Evolutionary conservation across 345 rosid species (phyloP), one percentile per base, ranked within the genome.

Genomic region (Citrus hindsii): DNA sequence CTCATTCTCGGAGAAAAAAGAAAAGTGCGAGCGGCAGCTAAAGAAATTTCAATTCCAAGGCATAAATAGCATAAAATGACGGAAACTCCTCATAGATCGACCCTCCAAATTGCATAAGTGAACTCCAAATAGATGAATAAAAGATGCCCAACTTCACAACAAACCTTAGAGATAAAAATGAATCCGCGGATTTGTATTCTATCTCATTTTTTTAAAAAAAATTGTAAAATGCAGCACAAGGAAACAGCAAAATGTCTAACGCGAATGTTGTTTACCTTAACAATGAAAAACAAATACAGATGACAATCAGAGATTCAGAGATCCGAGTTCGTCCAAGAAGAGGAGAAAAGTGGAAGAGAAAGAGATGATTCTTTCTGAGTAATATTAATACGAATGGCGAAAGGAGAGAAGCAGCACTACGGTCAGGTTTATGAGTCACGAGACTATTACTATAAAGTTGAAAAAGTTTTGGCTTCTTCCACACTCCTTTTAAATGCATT

Each of bases 391-490:
- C 51, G 51, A 3, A 12, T 46, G 51, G 51, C 51, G 7, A 18
- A 6, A 19, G 22, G 58, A 38, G 22, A 28, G 5, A 12, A 5
- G 7, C 61, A 30, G 70, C 51, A 46, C 18, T 13, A 3, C 21
- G 79, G 38, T 27, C 66, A 21, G 69, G 80, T 61, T 16, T 53
- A 53, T 46, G 76, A 79, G 82, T 85, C 88, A 84, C 86, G 88
- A 82, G 88, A 84, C 27, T 72, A 60, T 22, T 46, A 79, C 71
- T 56, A 80, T 80, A 48, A 27, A 6, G 14, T 65, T 64, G 48
- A 19, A 65, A 51, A 32, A 5, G 13, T 58, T 77, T 38, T 37
- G 51, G 28, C 22, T n/a, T n/a, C 53, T 51, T 74, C 76, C 65
- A 14, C 35, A 21, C 63, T 58, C 48, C 7, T 37, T 27, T 8